Evolutionary conservation across 306 rosid genomes (phyloP).

Genomic region (Rosa lucieae): DNA sequence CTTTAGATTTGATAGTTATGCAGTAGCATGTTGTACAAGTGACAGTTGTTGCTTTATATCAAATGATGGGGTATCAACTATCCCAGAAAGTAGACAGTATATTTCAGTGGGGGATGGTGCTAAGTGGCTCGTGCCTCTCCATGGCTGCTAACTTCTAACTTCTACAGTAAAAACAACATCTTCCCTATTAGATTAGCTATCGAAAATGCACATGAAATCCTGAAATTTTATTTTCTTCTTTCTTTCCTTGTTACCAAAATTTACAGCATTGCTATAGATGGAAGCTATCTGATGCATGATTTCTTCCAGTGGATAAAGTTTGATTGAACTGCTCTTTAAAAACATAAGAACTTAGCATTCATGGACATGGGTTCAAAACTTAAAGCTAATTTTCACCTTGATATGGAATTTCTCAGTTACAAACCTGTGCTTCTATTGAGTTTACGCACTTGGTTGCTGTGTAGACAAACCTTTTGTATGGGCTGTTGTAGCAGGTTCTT

Average conservation of each 20-base stretch:
- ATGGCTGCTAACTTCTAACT: too few species aligned
- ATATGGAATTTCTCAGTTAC: too few species aligned
- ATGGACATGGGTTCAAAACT: too few species aligned
- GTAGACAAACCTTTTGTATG: too few species aligned
- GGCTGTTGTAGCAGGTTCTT: conserved; percentile 40
- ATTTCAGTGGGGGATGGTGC: not conserved
- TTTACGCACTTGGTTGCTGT: too few species aligned
- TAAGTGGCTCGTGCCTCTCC: not conserved
- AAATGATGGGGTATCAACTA: not conserved
- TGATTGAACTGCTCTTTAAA: too few species aligned
- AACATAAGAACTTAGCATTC: too few species aligned
- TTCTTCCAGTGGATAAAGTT: not conserved
- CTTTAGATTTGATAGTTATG: not conserved
- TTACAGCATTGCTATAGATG: not conserved
- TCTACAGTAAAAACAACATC: not conserved
- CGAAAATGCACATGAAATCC: not conserved
- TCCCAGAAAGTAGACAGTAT: not conserved
- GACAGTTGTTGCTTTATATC: not conserved
- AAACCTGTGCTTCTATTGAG: too few species aligned
- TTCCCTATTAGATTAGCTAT: not conserved
- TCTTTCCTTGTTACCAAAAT: not conserved
- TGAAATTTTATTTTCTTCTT: not conserved
- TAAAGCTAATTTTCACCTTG: too few species aligned
- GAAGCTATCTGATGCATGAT: not conserved
- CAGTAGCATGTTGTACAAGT: not conserved